phyloP scores from a whole-genome alignment of 2,329 filamentous ascomycete species.

The Aspergillus flavus region DNA sequence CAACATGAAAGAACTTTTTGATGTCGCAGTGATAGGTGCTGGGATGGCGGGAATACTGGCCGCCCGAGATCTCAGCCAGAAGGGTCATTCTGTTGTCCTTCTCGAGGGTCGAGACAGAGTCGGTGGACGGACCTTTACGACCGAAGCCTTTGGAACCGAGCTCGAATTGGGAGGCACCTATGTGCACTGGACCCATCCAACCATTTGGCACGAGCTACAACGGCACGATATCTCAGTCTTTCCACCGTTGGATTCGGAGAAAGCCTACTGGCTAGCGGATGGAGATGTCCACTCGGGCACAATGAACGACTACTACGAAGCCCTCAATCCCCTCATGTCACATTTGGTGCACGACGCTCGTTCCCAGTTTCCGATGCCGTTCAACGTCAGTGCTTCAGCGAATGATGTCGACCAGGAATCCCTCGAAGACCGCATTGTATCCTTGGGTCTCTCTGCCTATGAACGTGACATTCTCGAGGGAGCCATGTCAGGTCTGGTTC shows the following conservation, averaged over 20 bases:
- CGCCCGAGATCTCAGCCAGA: slow-evolving; percentile 2
- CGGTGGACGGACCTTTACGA: neutral
- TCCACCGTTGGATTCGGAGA: neutral
- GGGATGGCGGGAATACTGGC: neutral
- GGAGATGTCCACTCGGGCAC: neutral
- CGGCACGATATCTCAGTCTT: neutral
- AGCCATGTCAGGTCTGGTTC: neutral
- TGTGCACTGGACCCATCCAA: slow-evolving; percentile 1
- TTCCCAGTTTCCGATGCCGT: neutral
- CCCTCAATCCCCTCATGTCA: neutral
- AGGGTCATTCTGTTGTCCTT: neutral
- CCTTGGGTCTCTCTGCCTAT: neutral
- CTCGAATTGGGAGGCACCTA: slow-evolving; percentile 1
- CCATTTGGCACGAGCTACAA: slow-evolving; percentile 1
- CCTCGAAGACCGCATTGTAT: neutral
- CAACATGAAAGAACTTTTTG: neutral
- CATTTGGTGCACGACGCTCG: neutral
- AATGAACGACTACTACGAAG: neutral
- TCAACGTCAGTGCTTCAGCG: neutral
- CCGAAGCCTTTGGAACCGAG: neutral
- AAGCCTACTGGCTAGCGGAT: slow-evolving; percentile 1
- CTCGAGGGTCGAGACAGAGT: neutral
- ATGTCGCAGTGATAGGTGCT: neutral
- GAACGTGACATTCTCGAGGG: neutral
- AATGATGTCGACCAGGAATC: neutral